Conservation (phyloP, 768 basidiomycete species). For the Cytidiella melzeri region DNA sequence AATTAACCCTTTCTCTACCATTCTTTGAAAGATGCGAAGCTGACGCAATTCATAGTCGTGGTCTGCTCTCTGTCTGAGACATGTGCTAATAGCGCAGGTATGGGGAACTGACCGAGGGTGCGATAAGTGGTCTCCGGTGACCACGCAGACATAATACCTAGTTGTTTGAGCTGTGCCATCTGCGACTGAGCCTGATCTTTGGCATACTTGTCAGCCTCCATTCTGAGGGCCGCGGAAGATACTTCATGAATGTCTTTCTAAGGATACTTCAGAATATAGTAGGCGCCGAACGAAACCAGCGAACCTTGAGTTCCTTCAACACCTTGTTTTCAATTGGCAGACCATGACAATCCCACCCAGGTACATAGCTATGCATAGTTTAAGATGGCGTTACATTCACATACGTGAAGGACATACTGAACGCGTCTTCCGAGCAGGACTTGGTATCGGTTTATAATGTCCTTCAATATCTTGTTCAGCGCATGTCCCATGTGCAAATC, state of each 20-base stretch:
- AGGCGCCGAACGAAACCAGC: conserved; percentile 15
- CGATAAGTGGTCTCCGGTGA: conserved; percentile 64
- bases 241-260: conserved; percentile 54
- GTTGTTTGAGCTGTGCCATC: conserved; percentile 67
- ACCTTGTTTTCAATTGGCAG: conserved; percentile 96
- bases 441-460: conserved; percentile 89
- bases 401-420: conserved; percentile 50
- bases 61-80: conserved; percentile 40
- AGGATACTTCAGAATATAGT: not conserved
- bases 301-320: conserved; percentile 65
- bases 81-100: not conserved
- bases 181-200: conserved; percentile 69
- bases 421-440: conserved; percentile 72
- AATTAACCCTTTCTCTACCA: conserved; percentile 85
- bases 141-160: conserved; percentile 95
- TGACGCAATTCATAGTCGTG: conserved; percentile 86
- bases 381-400: not conserved
- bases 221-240: conserved; percentile 56
- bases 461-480: conserved; percentile 93
- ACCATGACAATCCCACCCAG: conserved; percentile 98
- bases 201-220: conserved; percentile 68
- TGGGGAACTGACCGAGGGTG: conserved; percentile 59
- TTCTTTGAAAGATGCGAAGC: conserved; percentile 73
- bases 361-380: conserved; percentile 60
- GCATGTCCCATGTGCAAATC: conserved; percentile 96